Base-by-base conservation (phyloP, 2,329 filamentous ascomycete genomes). In the Pseudocercospora pini-densiflorae region DNA sequence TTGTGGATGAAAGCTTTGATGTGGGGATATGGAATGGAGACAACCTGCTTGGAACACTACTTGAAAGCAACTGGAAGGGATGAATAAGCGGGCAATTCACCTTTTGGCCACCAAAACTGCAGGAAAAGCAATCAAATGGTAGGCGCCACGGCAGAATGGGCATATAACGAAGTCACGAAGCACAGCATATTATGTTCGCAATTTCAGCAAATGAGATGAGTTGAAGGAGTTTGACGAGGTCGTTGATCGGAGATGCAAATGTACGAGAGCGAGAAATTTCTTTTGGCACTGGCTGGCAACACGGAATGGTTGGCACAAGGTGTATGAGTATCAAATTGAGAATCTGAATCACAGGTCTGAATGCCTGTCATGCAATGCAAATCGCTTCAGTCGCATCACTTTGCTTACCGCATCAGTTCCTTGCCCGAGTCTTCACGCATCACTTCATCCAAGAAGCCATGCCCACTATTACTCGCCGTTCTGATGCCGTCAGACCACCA, bases 251-350 rank as follows among this genome's bases (percentile, higher is more conserved):
- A 9, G 31, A 24, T 5, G 31, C 19, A 27, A n/a, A 40, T 58
- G 55, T 36, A 58, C 31, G 55, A 58, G 29, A 58, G 55, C 29
- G 55, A 24, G 23, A 21, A 24, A 31, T 19, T 55, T 27, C 27
- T 27, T 33, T 55, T 36, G 55, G 31, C 55, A 58, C 29, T 58
- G 55, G 55, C 55, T 36, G 55, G 55, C 31, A 36, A 36, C 55
- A 21, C n/a, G 29, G 55, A 40, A 16, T 19, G 29, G 55, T 36
- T 36, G 29, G 16, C 31, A 43, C 31, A 43, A 43, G 31, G 55
- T 58, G 55, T 58, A 58, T 43, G 55, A 58, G 33, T 58, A 58
- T 58, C 31, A 43, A 43, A 58, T 58, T 58, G 55, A 36, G 55
- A 58, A 43, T 14, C 31, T 21, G 31, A 14, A 53, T 2, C 19